phyloP scores from a whole-genome alignment of 1,139 yeast species.

The Sugiyamaella grinbergsii region DNA sequence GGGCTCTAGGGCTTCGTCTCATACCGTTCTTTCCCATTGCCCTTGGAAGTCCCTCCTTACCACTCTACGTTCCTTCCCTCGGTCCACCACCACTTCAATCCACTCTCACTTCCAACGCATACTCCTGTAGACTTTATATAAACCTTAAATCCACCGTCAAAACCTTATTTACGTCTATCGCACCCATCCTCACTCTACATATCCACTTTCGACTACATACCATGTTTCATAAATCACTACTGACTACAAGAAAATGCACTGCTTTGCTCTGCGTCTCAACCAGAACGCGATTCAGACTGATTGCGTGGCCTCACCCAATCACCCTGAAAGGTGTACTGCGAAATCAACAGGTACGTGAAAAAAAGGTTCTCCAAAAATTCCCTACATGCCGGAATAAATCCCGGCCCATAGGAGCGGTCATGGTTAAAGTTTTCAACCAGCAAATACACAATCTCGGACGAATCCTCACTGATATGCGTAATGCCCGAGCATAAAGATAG shows the following conservation, averaged over 20 bases:
- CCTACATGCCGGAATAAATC: constrained; percentile 49
- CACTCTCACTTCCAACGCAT: no score
- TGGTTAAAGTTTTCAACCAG: constrained; percentile 99
- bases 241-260: background rate
- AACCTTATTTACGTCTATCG: no score
- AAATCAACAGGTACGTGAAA: constrained; percentile 1
- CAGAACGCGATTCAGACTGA: constrained; percentile 1
- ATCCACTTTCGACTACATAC: no score
- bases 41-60: no score
- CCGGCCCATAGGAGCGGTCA: constrained; percentile 83
- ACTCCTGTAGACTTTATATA: no score
- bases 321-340: constrained; percentile 4
- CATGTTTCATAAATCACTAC: background rate
- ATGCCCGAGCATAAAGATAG: constrained; percentile 99
- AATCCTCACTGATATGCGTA: constrained; percentile 99
- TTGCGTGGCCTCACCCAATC: constrained; percentile 16
- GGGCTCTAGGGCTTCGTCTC: no score
- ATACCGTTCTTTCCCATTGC: no score
- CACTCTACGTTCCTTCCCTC: no score
- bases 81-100: no score
- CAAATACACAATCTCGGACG: constrained; percentile 99
- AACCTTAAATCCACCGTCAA: no score
- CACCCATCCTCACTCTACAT: no score
- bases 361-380: constrained; percentile 72
- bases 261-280: no score